Evolutionary conservation across 352 stramenopile species (phyloP), one percentile per base, ranked within the genome.

Genomic region (Globisporangium nodosum): DNA sequence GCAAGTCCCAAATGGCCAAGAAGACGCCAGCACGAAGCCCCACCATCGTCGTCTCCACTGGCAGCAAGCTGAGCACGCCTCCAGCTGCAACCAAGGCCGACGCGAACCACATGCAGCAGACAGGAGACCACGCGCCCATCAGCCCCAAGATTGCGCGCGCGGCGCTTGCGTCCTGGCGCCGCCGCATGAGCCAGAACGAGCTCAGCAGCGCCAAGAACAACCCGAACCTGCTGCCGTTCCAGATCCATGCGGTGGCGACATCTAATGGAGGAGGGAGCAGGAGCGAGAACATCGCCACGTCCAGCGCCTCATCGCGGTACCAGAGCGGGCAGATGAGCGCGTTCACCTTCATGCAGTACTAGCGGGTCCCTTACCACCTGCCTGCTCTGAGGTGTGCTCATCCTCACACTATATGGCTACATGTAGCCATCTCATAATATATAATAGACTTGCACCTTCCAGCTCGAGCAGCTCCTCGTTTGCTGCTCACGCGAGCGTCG

Each of bases 141-240:
- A 81, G 73, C 49, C 73, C 73, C 16, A 81, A 76, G 60, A 70
- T 81, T 3, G 73, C 68, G 3, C 58, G 64, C 33, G 74, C 64
- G 12, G 67, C 65, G 12, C 65, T 71, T 35, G 69, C 74, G 24
- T 81, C 72, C 12, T 81, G 69, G 69, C 65, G 52, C 47, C 69
- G 72, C 33, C 73, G 68, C 45, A 78, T 52, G 12, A 66, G 54
- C 54, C 53, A 73, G 24, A 61, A 67, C 13, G 31, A 24, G 0
- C 47, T 65, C 0, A 21, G 61, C 1, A 24, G 61, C 9, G 65
- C 66, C 7, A 46, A 60, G 1, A 58, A 61, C 20, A 74, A 73
- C 39, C 61, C 70, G 13, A 63, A 67, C 47, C 5, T 67, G 47
- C 69, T 81, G 62, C 65, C 67, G 12, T 78, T 66, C 62, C 65